Base-by-base conservation (phyloP, 331 rosid species). In the Prunus yedoensis region DNA sequence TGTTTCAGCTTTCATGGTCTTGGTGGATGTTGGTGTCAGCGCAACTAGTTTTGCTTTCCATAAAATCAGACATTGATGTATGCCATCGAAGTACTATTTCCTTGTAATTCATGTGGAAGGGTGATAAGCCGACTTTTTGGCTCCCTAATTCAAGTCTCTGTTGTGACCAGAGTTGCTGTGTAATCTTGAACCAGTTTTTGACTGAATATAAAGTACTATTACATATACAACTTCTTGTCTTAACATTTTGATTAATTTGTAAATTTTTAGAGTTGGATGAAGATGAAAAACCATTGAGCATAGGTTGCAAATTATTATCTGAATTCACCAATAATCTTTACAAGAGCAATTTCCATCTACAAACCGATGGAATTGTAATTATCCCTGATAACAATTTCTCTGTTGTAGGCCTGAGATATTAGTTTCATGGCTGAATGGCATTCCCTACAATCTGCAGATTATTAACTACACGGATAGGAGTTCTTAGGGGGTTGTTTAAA, bases 71-170 rank as follows among this genome's bases (percentile, higher is more conserved):
- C 79, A 73, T 67, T 58, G 71, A 49, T 65, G 53, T 79, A 84
- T 83, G 87, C 68, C 75, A 78, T 82, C 70, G 27, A 66, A 87
- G 88, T 81, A 74, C 58, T 80, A 79, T 85, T 84, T 32, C 61
- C 82, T 54, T 63, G 72, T 79, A 68, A 43, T 77, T 72, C 73
- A 50, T 77, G 78, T 71, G 32, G 65, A 69, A 79, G 86, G 93
- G 89, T 67, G 66, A 87, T 78, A 72, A 6, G 89, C 89, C 86
- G 52, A 62, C 82, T 88, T 89, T 78, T 74, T 85, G 92, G 91
- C 83, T 73, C 82, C 84, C 70, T 21, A 20, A 76, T 62, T 68
- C 45, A 64, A 8, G 67, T 68, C 73, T 77, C 59, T 63, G 67
- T 68, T 60, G 71, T 78, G 83, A 59, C 66, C 25, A 46, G 73